Base-by-base conservation (phyloP, 306 rosid genomes). In the Nissolia schottii region DNA sequence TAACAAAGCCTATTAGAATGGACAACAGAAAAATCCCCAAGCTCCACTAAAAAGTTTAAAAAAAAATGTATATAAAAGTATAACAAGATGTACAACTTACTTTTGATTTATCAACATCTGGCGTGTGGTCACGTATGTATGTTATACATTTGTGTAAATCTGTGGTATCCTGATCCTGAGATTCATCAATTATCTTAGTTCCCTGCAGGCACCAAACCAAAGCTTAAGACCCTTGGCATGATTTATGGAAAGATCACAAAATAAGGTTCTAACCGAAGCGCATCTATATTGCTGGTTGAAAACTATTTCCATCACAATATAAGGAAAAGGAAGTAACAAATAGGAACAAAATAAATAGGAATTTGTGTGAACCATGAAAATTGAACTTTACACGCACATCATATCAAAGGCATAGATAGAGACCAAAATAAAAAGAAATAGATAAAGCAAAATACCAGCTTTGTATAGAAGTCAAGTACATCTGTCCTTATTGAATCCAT, bases 121-220 rank as follows among this genome's bases (percentile, higher is more conserved):
- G 86, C 31, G 81, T 70, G 32, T 70, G 43, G 55, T 91, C 88
- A 4, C 87, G 70, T 43, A 89, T 62, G 65, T 91, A 80, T 24
- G 69, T 46, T n/a, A 94, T 80, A 80, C 97, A 94, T 78, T 94
- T 94, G 72, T 94, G 91, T 73, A 94, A 85, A 85, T 94, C 99
- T 3, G 99, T 89, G 72, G 96, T 94, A 76, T 91, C 96, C 77
- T 91, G 97, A 87, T 94, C 97, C 3, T 94, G 76, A 69, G 99
- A 91, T 75, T 88, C 96, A 55, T 94, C 91, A 27, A 87, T 31
- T 77, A 85, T 55, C 83, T 86, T 12, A 22, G 97, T 88, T 74
- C 99, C 99, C 99, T 94, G 85, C 73, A 79, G 37, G 37, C 55
- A 77, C 46, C 67, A 50, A 78, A 64, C 73, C 41, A n/a, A n/a